Percentiles rank a stretch among this genome's conserved stretches.
Conservation (phyloP, 2,329 filamentous ascomycete genomes). For the Penicillium digitatum region DNA sequence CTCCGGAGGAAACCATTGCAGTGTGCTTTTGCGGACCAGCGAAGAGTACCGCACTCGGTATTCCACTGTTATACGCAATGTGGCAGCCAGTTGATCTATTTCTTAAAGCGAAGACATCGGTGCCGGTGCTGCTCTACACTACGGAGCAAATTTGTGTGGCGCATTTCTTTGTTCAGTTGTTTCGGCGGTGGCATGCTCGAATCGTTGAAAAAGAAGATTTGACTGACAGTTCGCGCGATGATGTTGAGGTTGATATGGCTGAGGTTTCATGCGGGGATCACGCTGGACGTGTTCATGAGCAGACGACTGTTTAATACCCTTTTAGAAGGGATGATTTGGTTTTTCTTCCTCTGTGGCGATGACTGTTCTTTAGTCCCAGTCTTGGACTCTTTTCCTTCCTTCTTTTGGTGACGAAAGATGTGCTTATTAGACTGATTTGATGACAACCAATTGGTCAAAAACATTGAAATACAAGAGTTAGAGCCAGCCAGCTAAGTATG, state of each 20-base stretch:
- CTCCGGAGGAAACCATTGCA: conserved; percentile 61
- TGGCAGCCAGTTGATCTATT: conserved; percentile 41
- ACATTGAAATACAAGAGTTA: background rate
- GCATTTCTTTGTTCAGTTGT: conserved; percentile 38
- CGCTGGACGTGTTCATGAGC: conserved; percentile 2
- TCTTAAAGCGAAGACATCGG: conserved; percentile 37
- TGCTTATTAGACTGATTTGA: background rate
- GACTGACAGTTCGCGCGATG: conserved; percentile 1
- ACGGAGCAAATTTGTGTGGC: conserved; percentile 41
- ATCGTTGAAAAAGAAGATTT: conserved; percentile 18
- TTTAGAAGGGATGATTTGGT: background rate
- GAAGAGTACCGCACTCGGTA: conserved; percentile 67
- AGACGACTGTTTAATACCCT: conserved; percentile 1
- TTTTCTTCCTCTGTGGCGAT: background rate
- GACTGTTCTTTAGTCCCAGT: background rate
- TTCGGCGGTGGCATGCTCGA: conserved; percentile 30
- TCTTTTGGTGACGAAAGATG: background rate
- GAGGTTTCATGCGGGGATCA: background rate
- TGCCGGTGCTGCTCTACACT: conserved; percentile 39
- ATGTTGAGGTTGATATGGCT: conserved; percentile 10
- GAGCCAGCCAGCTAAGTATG: background rate
- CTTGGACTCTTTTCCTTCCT: background rate
- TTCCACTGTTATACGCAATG: conserved; percentile 66
- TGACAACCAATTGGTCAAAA: background rate
- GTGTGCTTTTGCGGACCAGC: conserved; percentile 70